These are phyloP conservation scores for Xerophyta viscosa DNA, from an alignment of 106 monocot species.

Conservation along the genomic window DNA sequence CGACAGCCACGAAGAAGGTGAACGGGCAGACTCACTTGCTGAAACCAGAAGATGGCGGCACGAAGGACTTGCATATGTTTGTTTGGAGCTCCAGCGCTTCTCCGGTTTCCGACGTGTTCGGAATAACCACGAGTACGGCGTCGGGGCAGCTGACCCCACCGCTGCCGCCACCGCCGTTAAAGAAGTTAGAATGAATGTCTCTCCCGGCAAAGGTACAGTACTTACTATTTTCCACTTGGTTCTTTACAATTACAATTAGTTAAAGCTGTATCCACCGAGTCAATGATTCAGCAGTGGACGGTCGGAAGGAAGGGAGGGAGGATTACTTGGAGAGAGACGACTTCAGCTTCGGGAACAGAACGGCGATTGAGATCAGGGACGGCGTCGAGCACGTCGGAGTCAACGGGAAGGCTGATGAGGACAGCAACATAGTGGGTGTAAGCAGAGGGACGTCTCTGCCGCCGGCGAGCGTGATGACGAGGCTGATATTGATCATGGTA, in stretches of 20 bases:
- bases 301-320: conserved; percentile 18
- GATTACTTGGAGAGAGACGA: conserved; percentile 55
- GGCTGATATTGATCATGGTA: background rate
- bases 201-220: conserved; percentile 51
- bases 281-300: conserved; percentile 15
- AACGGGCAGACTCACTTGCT: conserved; percentile 41
- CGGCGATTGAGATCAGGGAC: conserved; percentile 8
- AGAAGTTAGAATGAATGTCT: conserved; percentile 37
- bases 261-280: too few relatives aligned
- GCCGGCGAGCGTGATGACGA: too few relatives aligned
- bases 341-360: conserved; percentile 65
- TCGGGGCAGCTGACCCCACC: conserved; percentile 4
- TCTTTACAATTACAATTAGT: background rate
- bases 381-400: conserved; percentile 16
- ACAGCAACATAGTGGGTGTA: conserved; percentile 15
- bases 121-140: conserved; percentile 46
- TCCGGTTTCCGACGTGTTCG: conserved; percentile 85
- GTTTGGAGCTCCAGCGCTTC: conserved; percentile 94
- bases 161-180: too few relatives aligned
- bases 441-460: background rate
- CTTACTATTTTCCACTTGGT: background rate
- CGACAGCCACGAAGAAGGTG: conserved; percentile 13
- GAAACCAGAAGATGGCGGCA: conserved; percentile 23
- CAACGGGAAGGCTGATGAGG: conserved; percentile 11
- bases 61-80: conserved; percentile 87